phyloP scores from a whole-genome alignment of 352 stramenopile species.

The Phytophthora pistaciae region DNA sequence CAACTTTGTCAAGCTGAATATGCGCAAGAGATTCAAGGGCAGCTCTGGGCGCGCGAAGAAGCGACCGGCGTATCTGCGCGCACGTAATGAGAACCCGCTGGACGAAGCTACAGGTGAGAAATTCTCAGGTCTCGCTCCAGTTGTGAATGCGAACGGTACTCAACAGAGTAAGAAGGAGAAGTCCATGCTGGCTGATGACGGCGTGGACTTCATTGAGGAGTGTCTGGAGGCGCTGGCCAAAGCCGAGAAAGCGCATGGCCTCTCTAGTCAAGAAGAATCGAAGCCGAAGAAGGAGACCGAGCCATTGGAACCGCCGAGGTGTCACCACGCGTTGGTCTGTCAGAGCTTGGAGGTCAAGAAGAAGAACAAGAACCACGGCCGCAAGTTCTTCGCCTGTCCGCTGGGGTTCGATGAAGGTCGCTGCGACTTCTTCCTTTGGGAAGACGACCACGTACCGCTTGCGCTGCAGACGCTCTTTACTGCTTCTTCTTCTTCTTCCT shows the following conservation, averaged over 20 bases:
- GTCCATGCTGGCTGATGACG: slow-evolving; percentile 49
- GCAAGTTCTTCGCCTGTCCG: slow-evolving; percentile 78
- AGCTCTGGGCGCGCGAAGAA: slow-evolving; percentile 77
- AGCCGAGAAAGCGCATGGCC: slow-evolving; percentile 33
- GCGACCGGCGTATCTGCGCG: slow-evolving; percentile 69
- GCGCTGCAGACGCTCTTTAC: slow-evolving; percentile 67
- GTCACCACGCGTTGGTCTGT: slow-evolving; percentile 70
- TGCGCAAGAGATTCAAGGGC: slow-evolving; percentile 80
- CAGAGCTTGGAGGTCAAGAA: slow-evolving; percentile 83
- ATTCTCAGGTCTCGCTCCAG: slow-evolving; percentile 12
- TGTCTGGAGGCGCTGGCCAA: slow-evolving; percentile 69
- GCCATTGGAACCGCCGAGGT: slow-evolving; percentile 53
- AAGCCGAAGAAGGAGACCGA: slow-evolving; percentile 17
- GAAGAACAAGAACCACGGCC: slow-evolving; percentile 85
- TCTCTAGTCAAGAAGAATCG: slow-evolving; percentile 5
- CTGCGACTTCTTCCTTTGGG: slow-evolving; percentile 88
- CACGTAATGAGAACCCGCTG: slow-evolving; percentile 33
- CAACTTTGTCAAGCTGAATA: slow-evolving; percentile 86
- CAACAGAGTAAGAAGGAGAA: slow-evolving; percentile 40
- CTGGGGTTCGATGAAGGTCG: slow-evolving; percentile 79
- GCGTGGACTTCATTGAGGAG: slow-evolving; percentile 84
- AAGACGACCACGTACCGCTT: slow-evolving; percentile 79
- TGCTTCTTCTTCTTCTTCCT: slow-evolving; percentile 12
- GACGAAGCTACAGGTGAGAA: slow-evolving; percentile 33
- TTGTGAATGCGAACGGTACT: slow-evolving; percentile 37